A percentile compares a stretch with the other conserved stretches of the same genome.
Evolutionary conservation across 306 rosid species (phyloP).

Genomic region (Delonix regia): DNA sequence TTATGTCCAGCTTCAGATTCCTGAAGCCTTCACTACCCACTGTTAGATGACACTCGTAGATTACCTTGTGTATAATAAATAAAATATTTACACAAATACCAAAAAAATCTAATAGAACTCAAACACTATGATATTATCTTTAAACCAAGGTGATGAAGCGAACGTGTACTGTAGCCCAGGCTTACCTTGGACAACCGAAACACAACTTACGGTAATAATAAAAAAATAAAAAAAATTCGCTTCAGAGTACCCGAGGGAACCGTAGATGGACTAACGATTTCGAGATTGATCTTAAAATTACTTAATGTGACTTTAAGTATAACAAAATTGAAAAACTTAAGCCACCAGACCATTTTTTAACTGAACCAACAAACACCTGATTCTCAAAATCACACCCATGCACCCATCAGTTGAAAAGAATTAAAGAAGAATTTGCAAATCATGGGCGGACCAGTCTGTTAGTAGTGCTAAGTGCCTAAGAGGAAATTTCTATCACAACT

Average conservation of each 20-base stretch:
- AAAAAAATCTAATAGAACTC: background rate
- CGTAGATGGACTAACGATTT: slow-evolving; percentile 9
- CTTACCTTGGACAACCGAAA: background rate
- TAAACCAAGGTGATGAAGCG: background rate
- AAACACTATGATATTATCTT: no score
- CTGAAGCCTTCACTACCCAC: background rate
- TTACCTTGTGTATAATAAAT: background rate
- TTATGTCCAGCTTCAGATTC: background rate
- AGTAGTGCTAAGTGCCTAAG: background rate
- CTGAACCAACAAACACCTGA: background rate
- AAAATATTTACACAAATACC: background rate
- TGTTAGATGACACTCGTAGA: no score
- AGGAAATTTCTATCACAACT: background rate
- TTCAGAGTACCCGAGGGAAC: background rate
- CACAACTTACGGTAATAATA: background rate
- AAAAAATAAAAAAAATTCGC: no score
- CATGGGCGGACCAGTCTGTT: background rate
- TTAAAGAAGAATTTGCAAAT: background rate
- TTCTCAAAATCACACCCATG: background rate
- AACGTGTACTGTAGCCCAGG: background rate
- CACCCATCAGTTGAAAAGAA: background rate
- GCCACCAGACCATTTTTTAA: background rate
- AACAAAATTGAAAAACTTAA: background rate
- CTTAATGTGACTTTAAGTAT: background rate
- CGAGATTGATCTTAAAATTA: slow-evolving; percentile 11